These are phyloP conservation scores for Tylopilus rubrobrunneus DNA, from an alignment of 768 basidiomycete genomes.

Conservation along the genomic window DNA sequence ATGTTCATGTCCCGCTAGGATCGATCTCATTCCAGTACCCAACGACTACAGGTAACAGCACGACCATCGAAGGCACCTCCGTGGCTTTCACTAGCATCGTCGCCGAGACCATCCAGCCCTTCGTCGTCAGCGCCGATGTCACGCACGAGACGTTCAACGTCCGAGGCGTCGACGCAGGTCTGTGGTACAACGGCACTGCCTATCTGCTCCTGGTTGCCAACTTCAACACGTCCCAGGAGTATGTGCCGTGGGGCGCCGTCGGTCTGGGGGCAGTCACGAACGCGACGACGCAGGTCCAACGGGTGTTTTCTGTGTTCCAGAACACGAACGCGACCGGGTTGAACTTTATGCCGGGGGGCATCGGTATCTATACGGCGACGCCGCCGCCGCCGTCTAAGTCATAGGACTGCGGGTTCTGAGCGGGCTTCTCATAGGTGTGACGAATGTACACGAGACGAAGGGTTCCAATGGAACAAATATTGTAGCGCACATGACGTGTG, in stretches of 20 bases:
- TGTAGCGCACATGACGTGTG: too few relatives aligned
- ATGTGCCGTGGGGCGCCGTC: background rate
- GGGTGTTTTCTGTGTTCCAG: background rate
- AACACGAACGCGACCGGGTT: conserved; percentile 21
- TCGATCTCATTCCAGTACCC: conserved; percentile 29
- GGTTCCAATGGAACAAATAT: too few relatives aligned
- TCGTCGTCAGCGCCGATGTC: conserved; percentile 13
- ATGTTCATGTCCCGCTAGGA: conserved; percentile 12
- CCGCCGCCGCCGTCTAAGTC: background rate
- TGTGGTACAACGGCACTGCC: conserved; percentile 22
- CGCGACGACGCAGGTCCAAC: background rate
- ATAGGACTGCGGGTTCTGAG: background rate
- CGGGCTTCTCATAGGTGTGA: too few relatives aligned
- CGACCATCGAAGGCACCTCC: conserved; percentile 25
- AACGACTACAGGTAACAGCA: conserved; percentile 14
- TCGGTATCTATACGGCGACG: background rate
- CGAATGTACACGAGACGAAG: too few relatives aligned
- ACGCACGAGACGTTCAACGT: conserved; percentile 8
- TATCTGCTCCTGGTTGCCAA: conserved; percentile 24
- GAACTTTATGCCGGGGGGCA: conserved; percentile 10
- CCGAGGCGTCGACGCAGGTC: conserved; percentile 21
- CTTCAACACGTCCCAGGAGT: background rate
- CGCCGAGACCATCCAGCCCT: conserved; percentile 14
- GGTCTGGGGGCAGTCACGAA: background rate
- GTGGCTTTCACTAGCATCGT: conserved; percentile 3